phyloP scores from a whole-genome alignment of 164 flowering plant species.

The Santalum album region DNA sequence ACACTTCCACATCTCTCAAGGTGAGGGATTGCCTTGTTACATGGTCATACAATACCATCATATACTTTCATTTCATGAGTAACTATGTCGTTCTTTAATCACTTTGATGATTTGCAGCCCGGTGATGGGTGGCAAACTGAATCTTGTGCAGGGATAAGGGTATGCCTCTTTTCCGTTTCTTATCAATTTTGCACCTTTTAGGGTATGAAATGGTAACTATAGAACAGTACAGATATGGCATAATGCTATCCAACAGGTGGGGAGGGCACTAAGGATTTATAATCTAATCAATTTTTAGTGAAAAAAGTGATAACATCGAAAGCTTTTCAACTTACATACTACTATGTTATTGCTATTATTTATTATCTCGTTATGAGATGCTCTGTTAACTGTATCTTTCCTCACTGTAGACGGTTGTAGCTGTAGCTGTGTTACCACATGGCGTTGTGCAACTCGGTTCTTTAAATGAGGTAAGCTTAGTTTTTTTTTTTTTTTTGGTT shows the following conservation, averaged over 20 bases:
- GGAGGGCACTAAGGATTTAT: no score
- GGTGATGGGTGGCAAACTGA: slow-evolving; percentile 56
- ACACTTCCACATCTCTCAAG: slow-evolving; percentile 37
- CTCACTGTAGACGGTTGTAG: slow-evolving; percentile 58
- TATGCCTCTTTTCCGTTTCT: slow-evolving; percentile 13
- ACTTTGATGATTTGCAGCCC: slow-evolving; percentile 19
- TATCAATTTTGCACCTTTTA: neutral
- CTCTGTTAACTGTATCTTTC: neutral
- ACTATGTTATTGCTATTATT: neutral
- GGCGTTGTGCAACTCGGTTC: slow-evolving; percentile 87
- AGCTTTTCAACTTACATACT: no score
- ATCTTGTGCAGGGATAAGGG: slow-evolving; percentile 71
- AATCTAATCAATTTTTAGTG: no score
- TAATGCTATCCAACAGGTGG: neutral
- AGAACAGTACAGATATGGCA: neutral
- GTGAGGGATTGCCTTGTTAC: slow-evolving; percentile 16
- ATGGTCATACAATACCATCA: neutral
- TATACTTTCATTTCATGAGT: neutral
- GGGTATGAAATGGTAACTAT: neutral
- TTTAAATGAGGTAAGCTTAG: slow-evolving; percentile 40
- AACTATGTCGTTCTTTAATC: no score
- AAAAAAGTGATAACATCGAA: no score
- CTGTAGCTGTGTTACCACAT: slow-evolving; percentile 61
- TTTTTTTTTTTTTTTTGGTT: no score
- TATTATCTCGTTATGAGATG: neutral